phyloP scores from a whole-genome alignment of 305 asterid genomes.

The Fraxinus platypoda region DNA sequence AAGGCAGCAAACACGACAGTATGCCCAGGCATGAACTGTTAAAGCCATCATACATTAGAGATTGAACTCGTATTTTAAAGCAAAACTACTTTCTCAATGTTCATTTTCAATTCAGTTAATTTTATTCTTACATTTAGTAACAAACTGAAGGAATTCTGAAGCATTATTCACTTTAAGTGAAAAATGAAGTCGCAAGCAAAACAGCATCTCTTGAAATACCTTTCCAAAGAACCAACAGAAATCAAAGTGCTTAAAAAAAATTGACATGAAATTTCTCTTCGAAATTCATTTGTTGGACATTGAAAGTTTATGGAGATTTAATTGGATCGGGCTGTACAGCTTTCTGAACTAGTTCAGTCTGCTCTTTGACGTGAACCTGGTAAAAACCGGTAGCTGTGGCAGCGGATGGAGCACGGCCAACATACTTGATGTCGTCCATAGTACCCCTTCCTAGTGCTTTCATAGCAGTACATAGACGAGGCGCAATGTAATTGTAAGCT shows the following conservation, averaged over 20 bases:
- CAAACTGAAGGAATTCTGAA: background rate
- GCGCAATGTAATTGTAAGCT: conserved; percentile 67
- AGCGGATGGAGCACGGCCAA: conserved; percentile 88
- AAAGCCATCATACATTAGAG: background rate
- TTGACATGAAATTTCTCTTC: background rate
- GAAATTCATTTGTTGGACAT: background rate
- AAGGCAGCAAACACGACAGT: background rate
- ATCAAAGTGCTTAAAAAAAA: background rate
- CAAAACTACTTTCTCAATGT: background rate
- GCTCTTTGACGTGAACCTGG: conserved; percentile 71
- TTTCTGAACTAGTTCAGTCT: conserved; percentile 61
- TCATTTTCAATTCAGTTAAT: background rate
- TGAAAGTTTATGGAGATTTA: background rate
- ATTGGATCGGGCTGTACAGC: conserved; percentile 72
- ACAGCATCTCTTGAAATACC: background rate
- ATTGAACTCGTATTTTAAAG: background rate
- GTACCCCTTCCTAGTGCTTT: conserved; percentile 62
- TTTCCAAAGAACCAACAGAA: background rate
- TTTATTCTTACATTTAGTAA: background rate
- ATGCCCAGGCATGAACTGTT: background rate
- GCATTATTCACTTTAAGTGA: background rate
- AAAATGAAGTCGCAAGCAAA: background rate
- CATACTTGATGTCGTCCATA: conserved; percentile 68
- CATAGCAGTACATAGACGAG: conserved; percentile 87
- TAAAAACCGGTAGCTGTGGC: conserved; percentile 95